Evolutionary conservation across 495 filamentous ascomycete genomes (phyloP).

Genomic region (Immersiella caudata): DNA sequence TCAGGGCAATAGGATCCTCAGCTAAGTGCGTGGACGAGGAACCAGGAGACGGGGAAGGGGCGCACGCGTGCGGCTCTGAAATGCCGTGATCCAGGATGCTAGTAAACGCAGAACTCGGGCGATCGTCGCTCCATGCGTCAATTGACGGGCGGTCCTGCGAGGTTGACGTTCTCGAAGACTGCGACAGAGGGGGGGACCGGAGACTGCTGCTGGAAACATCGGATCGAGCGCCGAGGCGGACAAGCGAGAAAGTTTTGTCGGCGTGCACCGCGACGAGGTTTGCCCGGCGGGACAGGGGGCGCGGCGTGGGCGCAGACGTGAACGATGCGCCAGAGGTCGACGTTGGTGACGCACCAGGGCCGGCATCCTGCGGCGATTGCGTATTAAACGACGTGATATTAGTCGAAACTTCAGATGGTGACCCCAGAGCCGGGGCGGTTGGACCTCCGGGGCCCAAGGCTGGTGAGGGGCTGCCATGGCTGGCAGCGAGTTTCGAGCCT

Average conservation of each 20-base stretch:
- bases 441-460: constrained; percentile 28
- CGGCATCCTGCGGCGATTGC: constrained; percentile 20
- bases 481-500: constrained; percentile 48
- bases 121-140: constrained; percentile 49
- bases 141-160: constrained; percentile 51
- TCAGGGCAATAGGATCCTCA: constrained; percentile 42
- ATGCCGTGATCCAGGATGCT: constrained; percentile 45
- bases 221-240: constrained; percentile 31
- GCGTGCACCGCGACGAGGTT: constrained; percentile 47
- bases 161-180: constrained; percentile 44
- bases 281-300: constrained; percentile 42
- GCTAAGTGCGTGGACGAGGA: constrained; percentile 42
- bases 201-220: constrained; percentile 31
- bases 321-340: constrained; percentile 22
- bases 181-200: constrained; percentile 38
- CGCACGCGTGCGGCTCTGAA: constrained; percentile 35
- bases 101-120: constrained; percentile 46
- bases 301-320: constrained; percentile 26
- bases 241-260: constrained; percentile 53
- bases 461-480: constrained; percentile 42
- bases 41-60: constrained; percentile 34
- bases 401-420: constrained; percentile 39
- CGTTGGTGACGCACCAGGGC: constrained; percentile 22
- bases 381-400: constrained; percentile 33
- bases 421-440: constrained; percentile 35